Evolutionary conservation across 257 asterid species (phyloP).

Genomic region (Verbascum thapsus): DNA sequence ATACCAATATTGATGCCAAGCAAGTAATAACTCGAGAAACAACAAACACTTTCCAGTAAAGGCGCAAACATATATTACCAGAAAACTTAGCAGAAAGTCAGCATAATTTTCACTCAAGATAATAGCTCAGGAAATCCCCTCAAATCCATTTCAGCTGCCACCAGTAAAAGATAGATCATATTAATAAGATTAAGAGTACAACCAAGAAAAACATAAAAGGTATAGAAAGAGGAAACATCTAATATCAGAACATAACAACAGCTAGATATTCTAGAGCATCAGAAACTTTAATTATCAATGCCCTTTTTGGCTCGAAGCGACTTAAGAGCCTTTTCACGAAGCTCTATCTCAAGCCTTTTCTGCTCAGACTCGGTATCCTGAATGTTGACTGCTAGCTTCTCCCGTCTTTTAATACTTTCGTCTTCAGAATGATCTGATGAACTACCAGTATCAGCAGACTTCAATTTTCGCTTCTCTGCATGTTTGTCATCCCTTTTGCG

Average conservation of each 20-base stretch:
- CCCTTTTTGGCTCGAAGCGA: constrained; percentile 91
- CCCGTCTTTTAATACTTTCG: constrained; percentile 46
- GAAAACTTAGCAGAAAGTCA: constrained; percentile 82
- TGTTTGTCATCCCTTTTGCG: constrained; percentile 68
- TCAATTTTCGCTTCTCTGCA: constrained; percentile 57
- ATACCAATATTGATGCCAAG: constrained; percentile 17
- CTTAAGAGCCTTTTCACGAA: constrained; percentile 96
- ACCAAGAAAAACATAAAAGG: constrained; percentile 46
- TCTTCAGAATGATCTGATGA: constrained; percentile 58
- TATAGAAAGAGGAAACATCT: constrained; percentile 39
- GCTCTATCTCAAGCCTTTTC: constrained; percentile 89
- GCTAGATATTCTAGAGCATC: constrained; percentile 40
- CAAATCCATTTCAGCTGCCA: constrained; percentile 85
- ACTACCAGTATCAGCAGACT: constrained; percentile 52
- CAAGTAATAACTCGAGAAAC: constrained; percentile 27
- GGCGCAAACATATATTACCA: constrained; percentile 70
- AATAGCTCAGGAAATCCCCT: constrained; percentile 87
- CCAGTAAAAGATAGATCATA: constrained; percentile 79
- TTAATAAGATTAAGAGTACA: constrained; percentile 60
- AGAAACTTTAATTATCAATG: constrained; percentile 47
- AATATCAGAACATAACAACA: constrained; percentile 36
- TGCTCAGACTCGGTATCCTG: constrained; percentile 59
- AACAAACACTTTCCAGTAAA: constrained; percentile 49
- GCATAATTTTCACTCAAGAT: constrained; percentile 84
- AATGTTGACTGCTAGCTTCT: constrained; percentile 34